Percentiles rank a stretch among this genome's conserved stretches.
These are phyloP conservation scores for Mycosphaerella sp. DNA, from an alignment of 2,329 filamentous ascomycete species.

Conservation along the genomic window DNA sequence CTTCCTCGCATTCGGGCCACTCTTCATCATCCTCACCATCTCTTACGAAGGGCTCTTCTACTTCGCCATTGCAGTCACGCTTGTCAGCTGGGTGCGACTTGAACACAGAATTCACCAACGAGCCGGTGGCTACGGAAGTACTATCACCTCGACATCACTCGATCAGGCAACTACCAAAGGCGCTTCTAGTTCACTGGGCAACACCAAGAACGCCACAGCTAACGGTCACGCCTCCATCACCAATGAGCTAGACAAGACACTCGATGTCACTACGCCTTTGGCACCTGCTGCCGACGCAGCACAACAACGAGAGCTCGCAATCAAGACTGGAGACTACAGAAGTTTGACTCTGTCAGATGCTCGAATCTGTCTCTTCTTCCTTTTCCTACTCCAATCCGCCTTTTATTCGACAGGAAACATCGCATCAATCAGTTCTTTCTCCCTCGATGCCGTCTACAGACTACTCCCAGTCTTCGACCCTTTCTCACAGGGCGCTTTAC, in stretches of 20 bases:
- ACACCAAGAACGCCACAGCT: constrained; percentile 22
- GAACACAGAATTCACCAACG: constrained; percentile 65
- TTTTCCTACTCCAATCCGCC: constrained; percentile 86
- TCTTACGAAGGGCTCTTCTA: constrained; percentile 98
- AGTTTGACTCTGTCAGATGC: constrained; percentile 74
- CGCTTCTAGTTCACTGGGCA: constrained; percentile 2
- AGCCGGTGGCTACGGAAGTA: neutral
- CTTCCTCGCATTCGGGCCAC: constrained; percentile 86
- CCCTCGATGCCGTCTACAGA: constrained; percentile 78
- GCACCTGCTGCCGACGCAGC: constrained; percentile 34
- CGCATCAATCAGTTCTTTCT: constrained; percentile 88
- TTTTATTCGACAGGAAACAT: constrained; percentile 98
- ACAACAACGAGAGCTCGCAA: constrained; percentile 28
- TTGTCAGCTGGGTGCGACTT: constrained; percentile 85
- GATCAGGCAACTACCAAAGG: constrained; percentile 7
- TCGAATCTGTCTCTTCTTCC: constrained; percentile 87
- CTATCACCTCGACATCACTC: neutral
- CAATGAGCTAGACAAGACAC: constrained; percentile 5
- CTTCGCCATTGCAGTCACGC: constrained; percentile 72
- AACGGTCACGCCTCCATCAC: constrained; percentile 6
- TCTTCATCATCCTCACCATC: constrained; percentile 92
- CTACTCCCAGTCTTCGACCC: constrained; percentile 90
- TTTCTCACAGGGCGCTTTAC: constrained; percentile 79
- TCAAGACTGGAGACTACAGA: constrained; percentile 47
- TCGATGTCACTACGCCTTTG: constrained; percentile 29